A percentile compares a stretch with the other conserved stretches of the same genome.
These are phyloP conservation scores for Viola odorata DNA, from an alignment of 345 rosid genomes.

Conservation along the genomic window DNA sequence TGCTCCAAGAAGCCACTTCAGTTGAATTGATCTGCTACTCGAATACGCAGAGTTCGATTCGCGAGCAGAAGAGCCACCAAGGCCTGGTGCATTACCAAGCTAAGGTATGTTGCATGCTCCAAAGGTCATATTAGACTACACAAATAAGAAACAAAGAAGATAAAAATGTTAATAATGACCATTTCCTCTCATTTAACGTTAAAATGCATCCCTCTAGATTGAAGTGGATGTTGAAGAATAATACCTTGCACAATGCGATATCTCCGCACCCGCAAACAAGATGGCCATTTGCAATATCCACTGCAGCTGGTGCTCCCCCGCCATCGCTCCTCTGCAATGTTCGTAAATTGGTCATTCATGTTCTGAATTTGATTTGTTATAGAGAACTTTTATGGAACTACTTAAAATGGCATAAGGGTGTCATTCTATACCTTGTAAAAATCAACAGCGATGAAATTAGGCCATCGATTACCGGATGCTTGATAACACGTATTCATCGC, in stretches of 20 bases:
- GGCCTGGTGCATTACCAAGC: conserved; percentile 18
- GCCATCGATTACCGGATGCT: conserved; percentile 25
- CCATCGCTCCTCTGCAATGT: conserved; percentile 30
- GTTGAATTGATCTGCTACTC: conserved; percentile 10
- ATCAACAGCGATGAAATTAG: conserved; percentile 31
- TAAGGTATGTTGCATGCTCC: conserved; percentile 37
- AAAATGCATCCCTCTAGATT: too few species aligned
- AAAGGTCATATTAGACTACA: conserved; percentile 46
- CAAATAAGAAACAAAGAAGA: not conserved
- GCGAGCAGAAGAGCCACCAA: not conserved
- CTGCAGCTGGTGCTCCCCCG: conserved; percentile 26
- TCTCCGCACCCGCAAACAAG: conserved; percentile 26
- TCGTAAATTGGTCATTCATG: too few species aligned
- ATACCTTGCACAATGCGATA: conserved; percentile 25
- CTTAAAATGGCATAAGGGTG: too few species aligned
- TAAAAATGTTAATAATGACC: not conserved
- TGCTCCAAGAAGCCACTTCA: conserved; percentile 15
- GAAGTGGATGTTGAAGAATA: not conserved
- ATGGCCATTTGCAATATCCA: conserved; percentile 23
- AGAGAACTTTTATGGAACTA: too few species aligned
- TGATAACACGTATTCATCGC: conserved; percentile 18
- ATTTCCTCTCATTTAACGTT: too few species aligned
- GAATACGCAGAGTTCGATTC: conserved; percentile 31
- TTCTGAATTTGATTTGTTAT: too few species aligned
- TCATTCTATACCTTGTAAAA: conserved; percentile 27